phyloP scores from a whole-genome alignment of 2,329 filamentous ascomycete species.

The Ciborinia camelliae region DNA sequence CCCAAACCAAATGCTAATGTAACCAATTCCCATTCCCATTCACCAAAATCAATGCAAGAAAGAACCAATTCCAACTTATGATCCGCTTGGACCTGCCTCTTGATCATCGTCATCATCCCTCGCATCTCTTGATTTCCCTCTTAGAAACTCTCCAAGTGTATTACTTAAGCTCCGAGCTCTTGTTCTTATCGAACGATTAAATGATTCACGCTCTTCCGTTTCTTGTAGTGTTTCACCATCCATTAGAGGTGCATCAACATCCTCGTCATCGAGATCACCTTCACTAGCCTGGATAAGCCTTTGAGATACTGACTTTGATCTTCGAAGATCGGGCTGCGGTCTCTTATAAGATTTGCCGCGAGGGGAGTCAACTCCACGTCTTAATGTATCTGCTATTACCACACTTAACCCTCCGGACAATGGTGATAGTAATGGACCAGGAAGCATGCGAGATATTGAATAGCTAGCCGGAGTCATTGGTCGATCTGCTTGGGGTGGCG shows the following conservation, averaged over 20 bases:
- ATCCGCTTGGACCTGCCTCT: constrained; percentile 33
- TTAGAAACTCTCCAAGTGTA: constrained; percentile 34
- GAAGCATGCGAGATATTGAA: constrained; percentile 51
- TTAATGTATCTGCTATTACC: constrained; percentile 61
- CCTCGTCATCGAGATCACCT: constrained; percentile 25
- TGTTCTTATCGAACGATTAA: constrained; percentile 26
- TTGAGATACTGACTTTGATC: constrained; percentile 33
- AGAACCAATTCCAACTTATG: constrained; percentile 21
- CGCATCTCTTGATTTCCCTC: constrained; percentile 25
- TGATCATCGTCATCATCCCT: constrained; percentile 27
- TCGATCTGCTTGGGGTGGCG: constrained; percentile 40
- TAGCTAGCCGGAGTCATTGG: constrained; percentile 44
- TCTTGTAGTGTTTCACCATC: constrained; percentile 15
- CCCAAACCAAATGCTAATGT: constrained; percentile 14
- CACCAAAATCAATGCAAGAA: constrained; percentile 4
- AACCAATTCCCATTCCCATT: constrained; percentile 10
- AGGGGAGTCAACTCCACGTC: constrained; percentile 50
- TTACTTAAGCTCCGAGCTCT: constrained; percentile 35
- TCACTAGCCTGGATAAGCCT: constrained; percentile 25
- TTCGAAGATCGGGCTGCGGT: constrained; percentile 31
- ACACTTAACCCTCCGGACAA: constrained; percentile 58
- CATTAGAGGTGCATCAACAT: constrained; percentile 19
- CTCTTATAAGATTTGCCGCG: constrained; percentile 35
- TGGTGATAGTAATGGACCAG: constrained; percentile 57
- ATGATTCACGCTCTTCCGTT: constrained; percentile 26